Conservation (phyloP, 306 rosid species). For the Rubus idaeus region DNA sequence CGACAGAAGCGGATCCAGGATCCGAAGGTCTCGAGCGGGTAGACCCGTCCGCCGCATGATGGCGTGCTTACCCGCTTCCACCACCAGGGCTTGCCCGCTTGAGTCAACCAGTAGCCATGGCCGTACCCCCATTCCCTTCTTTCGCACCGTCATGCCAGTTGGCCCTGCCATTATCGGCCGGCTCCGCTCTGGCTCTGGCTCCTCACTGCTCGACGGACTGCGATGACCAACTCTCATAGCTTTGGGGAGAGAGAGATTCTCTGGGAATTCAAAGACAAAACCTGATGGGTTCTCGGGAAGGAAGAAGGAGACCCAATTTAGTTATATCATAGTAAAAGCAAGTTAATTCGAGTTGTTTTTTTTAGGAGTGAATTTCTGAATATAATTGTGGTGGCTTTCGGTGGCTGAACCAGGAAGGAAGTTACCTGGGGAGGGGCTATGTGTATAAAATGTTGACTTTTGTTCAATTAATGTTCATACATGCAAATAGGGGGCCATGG, state of each 20-base stretch:
- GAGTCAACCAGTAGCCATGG: conserved; percentile 72
- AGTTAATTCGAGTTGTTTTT: too few species aligned
- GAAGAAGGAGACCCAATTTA: too few species aligned
- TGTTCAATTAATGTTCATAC: too few species aligned
- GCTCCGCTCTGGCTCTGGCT: conserved; percentile 17
- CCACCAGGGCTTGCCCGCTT: conserved; percentile 56
- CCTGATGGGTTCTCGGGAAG: too few species aligned
- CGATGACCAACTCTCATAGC: conserved; percentile 26
- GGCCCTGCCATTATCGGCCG: conserved; percentile 22
- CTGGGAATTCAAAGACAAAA: too few species aligned
- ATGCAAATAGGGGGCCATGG: too few species aligned
- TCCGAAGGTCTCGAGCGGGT: conserved; percentile 88
- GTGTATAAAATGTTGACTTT: too few species aligned
- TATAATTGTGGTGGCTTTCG: too few species aligned
- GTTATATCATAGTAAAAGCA: too few species aligned
- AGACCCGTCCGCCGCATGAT: conserved; percentile 90
- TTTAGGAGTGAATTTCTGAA: too few species aligned
- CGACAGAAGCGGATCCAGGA: conserved; percentile 71
- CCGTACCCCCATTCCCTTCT: conserved; percentile 73
- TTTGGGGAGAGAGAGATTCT: neutral
- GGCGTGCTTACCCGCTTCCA: conserved; percentile 83
- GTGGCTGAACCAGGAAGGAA: too few species aligned
- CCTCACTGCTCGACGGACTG: conserved; percentile 21
- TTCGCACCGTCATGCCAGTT: conserved; percentile 36
- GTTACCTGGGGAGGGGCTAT: too few species aligned